Percentiles rank a stretch among this genome's conserved stretches.
These are phyloP conservation scores for Isoetes taiwanensis DNA, from an alignment of 75 land plant genomes.

Conservation along the genomic window DNA sequence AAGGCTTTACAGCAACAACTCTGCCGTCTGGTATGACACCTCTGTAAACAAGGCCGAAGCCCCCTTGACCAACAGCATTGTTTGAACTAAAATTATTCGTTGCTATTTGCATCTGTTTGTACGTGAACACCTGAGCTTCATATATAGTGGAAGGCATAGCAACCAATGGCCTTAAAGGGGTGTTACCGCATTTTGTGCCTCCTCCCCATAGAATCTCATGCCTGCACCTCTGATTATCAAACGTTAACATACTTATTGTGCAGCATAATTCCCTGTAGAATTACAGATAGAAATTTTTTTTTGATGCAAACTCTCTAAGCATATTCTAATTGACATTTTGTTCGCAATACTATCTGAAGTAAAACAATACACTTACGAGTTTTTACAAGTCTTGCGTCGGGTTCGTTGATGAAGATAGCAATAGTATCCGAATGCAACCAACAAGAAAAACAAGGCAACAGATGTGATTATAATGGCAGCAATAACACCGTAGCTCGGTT, in stretches of 20 bases:
- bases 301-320: neutral
- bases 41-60: constrained; percentile 59
- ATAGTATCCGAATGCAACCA: neutral
- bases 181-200: too few species aligned
- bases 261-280: neutral
- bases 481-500: too few species aligned
- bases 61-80: constrained; percentile 65
- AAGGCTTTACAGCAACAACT: constrained; percentile 51
- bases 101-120: constrained; percentile 62
- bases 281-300: neutral
- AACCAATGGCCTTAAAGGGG: too few species aligned
- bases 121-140: constrained; percentile 54
- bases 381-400: too few species aligned
- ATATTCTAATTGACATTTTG: neutral
- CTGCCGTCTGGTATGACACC: constrained; percentile 50
- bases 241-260: neutral
- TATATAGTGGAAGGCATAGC: too few species aligned
- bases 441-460: neutral
- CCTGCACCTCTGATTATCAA: too few species aligned
- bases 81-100: constrained; percentile 50
- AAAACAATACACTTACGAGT: too few species aligned
- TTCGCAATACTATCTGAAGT: neutral
- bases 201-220: too few species aligned
- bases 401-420: neutral
- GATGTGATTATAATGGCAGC: neutral